Evolutionary conservation across 2,329 filamentous ascomycete species (phyloP).

Genomic region (Fusarium sp.): DNA sequence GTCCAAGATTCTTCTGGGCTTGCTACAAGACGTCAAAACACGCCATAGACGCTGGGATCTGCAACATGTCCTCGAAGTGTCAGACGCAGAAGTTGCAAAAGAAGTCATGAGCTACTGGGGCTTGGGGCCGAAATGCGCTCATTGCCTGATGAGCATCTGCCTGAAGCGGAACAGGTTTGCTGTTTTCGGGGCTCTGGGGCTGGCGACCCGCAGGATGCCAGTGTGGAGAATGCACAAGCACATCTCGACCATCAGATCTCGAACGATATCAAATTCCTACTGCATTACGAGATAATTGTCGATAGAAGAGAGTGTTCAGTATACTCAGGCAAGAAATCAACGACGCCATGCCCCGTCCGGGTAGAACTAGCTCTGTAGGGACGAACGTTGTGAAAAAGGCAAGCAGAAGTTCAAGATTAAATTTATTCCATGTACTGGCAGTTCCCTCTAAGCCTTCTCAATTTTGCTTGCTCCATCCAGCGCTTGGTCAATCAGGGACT

Average conservation of each 20-base stretch:
- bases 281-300: neutral
- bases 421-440: neutral
- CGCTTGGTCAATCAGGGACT: slow-evolving; percentile 2
- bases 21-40: neutral
- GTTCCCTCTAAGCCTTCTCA: neutral
- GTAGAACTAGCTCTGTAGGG: no score
- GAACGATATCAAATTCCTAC: neutral
- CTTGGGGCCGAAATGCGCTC: neutral
- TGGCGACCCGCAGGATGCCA: neutral
- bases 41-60: neutral
- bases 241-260: neutral
- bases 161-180: neutral
- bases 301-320: neutral
- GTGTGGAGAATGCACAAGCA: neutral
- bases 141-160: neutral
- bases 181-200: neutral
- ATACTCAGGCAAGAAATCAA: neutral
- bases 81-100: neutral
- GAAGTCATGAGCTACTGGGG: neutral
- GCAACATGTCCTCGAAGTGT: neutral
- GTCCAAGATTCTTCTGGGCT: neutral
- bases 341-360: no score
- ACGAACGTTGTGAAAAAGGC: no score
- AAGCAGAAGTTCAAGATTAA: neutral
- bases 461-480: neutral